Evolutionary conservation across 192 early-diverging fungal species (phyloP).

Genomic region (Coemansia guatemalensis): DNA sequence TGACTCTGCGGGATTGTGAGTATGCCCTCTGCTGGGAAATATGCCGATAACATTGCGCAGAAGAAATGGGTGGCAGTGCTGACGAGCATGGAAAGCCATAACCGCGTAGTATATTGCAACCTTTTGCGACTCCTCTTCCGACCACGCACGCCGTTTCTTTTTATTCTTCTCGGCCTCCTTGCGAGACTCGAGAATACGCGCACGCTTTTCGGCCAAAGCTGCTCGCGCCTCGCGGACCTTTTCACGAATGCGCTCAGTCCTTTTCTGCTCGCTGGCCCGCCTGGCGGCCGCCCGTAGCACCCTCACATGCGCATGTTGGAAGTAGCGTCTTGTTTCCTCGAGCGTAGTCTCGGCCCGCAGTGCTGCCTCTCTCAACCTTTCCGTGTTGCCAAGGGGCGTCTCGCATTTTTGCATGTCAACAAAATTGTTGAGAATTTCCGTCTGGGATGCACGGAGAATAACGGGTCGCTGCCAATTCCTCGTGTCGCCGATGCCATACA

Average conservation of each 20-base stretch:
- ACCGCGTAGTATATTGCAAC: constrained; percentile 22
- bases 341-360: constrained; percentile 19
- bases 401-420: background rate
- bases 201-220: background rate
- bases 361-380: constrained; percentile 17
- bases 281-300: background rate
- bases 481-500: constrained; percentile 23
- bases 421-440: constrained; percentile 8
- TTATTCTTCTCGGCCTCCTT: background rate
- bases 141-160: constrained; percentile 12
- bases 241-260: background rate
- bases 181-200: background rate
- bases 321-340: constrained; percentile 28
- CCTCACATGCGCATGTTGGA: constrained; percentile 12
- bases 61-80: constrained; percentile 21
- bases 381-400: constrained; percentile 23
- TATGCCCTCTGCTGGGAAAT: constrained; percentile 22
- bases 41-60: background rate
- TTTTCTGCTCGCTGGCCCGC: background rate
- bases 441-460: constrained; percentile 10
- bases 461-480: constrained; percentile 18
- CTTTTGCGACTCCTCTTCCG: constrained; percentile 9
- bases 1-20: constrained; percentile 7
- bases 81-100: constrained; percentile 21
- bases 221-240: constrained; percentile 5